Percentiles rank a stretch among this genome's conserved stretches.
Conservation (phyloP, 2,329 filamentous ascomycete species). For the Ceratocystiopsis sp. region DNA sequence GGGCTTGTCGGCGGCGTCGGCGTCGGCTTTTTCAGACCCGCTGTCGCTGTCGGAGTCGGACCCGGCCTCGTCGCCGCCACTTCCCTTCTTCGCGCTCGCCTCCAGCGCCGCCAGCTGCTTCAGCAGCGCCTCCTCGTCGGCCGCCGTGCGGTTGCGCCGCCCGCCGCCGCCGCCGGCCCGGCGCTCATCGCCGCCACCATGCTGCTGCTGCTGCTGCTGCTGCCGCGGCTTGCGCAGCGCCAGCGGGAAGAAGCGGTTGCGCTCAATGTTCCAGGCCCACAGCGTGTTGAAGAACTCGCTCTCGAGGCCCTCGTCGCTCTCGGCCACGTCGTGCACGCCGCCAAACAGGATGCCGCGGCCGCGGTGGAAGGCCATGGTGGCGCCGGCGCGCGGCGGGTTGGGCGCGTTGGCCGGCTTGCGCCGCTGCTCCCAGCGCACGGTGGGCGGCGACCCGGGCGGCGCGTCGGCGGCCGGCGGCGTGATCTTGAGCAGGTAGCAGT, state of each 20-base stretch:
- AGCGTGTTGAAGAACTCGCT: slow-evolving; percentile 92
- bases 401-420: slow-evolving; percentile 87
- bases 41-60: slow-evolving; percentile 33
- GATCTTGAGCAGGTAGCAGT: slow-evolving; percentile 84
- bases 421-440: slow-evolving; percentile 76
- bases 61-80: neutral
- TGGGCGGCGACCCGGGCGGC: slow-evolving; percentile 46
- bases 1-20: slow-evolving; percentile 32
- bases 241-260: slow-evolving; percentile 86
- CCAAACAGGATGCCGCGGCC: slow-evolving; percentile 86
- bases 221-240: slow-evolving; percentile 56
- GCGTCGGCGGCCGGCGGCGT: slow-evolving; percentile 53
- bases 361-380: slow-evolving; percentile 89
- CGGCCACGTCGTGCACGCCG: slow-evolving; percentile 82
- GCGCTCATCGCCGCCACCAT: slow-evolving; percentile 12
- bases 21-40: slow-evolving; percentile 14
- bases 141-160: slow-evolving; percentile 60
- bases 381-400: slow-evolving; percentile 65
- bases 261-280: slow-evolving; percentile 86
- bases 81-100: slow-evolving; percentile 19
- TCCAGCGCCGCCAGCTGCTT: slow-evolving; percentile 75
- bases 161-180: slow-evolving; percentile 29
- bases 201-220: slow-evolving; percentile 41
- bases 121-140: slow-evolving; percentile 80
- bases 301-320: slow-evolving; percentile 87